Conservation (phyloP, 495 filamentous ascomycete genomes). For the Copromyces sp. region DNA sequence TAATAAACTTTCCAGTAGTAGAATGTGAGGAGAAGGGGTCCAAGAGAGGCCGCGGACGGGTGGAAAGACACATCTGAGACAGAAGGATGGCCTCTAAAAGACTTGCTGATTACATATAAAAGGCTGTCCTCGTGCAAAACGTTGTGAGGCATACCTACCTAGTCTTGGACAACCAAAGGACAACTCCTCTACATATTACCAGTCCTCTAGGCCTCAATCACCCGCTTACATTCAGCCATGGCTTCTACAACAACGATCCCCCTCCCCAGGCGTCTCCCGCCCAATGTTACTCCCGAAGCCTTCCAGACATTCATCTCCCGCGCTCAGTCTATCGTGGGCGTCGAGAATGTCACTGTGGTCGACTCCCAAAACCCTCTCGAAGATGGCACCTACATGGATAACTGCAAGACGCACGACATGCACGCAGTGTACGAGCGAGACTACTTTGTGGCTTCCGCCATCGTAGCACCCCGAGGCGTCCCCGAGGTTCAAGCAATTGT, state of each 20-base stretch:
- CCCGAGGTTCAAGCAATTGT: conserved; percentile 40
- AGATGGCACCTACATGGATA: not conserved
- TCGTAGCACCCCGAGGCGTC: conserved; percentile 37
- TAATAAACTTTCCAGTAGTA: not conserved
- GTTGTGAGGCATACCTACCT: not conserved
- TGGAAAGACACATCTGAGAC: not conserved
- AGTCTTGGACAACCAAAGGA: not conserved
- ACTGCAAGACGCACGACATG: conserved; percentile 42
- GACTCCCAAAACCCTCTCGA: not conserved
- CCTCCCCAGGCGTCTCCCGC: not conserved
- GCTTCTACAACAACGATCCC: not conserved
- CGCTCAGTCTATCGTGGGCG: not conserved
- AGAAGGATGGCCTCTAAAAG: not conserved
- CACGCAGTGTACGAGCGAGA: conserved; percentile 43
- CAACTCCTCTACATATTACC: not conserved
- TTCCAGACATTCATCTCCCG: not conserved
- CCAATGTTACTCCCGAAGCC: not conserved
- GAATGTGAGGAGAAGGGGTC: not conserved
- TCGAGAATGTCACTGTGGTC: not conserved
- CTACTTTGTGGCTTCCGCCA: conserved; percentile 40
- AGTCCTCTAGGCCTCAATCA: not conserved
- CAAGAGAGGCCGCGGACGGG: not conserved
- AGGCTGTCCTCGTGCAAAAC: not conserved
- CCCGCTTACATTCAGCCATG: not conserved
- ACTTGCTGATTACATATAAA: not conserved